Conservation (phyloP, 1,139 yeast genomes). For the Suhomyces maxii region DNA sequence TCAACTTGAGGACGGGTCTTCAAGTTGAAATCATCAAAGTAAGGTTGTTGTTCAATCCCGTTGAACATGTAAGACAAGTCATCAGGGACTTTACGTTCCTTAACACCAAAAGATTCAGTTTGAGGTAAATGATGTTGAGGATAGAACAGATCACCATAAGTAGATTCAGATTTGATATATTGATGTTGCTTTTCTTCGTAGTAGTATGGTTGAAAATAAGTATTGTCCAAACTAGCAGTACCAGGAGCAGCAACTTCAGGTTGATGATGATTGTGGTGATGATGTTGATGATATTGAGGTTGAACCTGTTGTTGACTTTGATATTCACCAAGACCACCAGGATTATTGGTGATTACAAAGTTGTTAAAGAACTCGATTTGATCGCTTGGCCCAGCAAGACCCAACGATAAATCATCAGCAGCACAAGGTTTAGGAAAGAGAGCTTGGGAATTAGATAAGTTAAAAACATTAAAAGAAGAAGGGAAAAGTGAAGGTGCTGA, state of each 20-base stretch:
- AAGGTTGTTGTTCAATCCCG: slow-evolving; percentile 14
- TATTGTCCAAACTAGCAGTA: neutral
- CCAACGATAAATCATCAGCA: slow-evolving; percentile 18
- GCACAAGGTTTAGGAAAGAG: slow-evolving; percentile 17
- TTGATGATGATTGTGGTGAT: neutral
- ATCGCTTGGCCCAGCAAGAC: slow-evolving; percentile 15
- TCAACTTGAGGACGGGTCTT: slow-evolving; percentile 4
- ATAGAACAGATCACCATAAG: neutral
- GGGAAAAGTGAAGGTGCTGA: slow-evolving; percentile 12
- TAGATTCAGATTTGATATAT: slow-evolving; percentile 2
- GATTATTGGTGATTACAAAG: slow-evolving; percentile 11
- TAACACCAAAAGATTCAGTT: neutral
- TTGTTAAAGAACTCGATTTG: slow-evolving; percentile 18
- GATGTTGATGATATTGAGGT: neutral
- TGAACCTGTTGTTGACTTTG: neutral
- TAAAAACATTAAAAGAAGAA: slow-evolving; percentile 9
- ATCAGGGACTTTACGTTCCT: neutral
- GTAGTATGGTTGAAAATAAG: neutral
- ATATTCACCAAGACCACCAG: neutral
- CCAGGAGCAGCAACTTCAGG: neutral
- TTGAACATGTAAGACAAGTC: slow-evolving; percentile 12
- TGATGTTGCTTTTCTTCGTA: slow-evolving; percentile 6
- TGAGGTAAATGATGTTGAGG: neutral
- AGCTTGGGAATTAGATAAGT: slow-evolving; percentile 10
- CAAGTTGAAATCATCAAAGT: slow-evolving; percentile 16